phyloP scores from a whole-genome alignment of 768 basidiomycete genomes.

The Hypsizygus marmoreus region DNA sequence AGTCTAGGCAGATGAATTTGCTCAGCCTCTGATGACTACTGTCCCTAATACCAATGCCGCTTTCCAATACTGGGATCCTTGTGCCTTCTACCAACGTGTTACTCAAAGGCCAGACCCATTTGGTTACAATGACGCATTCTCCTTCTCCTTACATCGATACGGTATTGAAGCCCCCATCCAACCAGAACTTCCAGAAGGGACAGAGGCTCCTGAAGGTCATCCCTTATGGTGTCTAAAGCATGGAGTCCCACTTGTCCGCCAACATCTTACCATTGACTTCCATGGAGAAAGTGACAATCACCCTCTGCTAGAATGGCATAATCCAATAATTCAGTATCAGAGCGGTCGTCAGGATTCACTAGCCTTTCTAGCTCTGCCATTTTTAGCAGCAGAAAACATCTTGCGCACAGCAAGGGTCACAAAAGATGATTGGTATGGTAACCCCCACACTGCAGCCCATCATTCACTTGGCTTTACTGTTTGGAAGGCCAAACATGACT shows the following conservation, averaged over 20 bases:
- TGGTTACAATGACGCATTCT: too few species aligned
- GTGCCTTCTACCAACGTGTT: too few species aligned
- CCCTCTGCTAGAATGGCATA: background rate
- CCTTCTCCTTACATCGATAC: too few species aligned
- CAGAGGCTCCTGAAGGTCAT: background rate
- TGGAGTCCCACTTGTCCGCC: background rate
- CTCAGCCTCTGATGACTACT: too few species aligned
- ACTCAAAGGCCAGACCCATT: too few species aligned
- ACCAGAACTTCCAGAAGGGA: too few species aligned
- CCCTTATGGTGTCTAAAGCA: background rate
- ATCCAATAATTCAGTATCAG: too few species aligned
- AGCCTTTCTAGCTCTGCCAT: background rate
- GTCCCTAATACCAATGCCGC: too few species aligned
- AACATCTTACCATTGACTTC: background rate
- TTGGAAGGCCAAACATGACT: background rate
- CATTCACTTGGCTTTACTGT: background rate
- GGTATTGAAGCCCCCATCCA: too few species aligned
- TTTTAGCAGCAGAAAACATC: background rate
- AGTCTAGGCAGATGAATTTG: too few species aligned
- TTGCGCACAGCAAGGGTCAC: too few species aligned
- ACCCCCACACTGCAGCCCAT: background rate
- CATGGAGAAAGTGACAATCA: background rate
- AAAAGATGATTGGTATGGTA: background rate
- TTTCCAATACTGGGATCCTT: too few species aligned
- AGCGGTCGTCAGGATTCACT: background rate